Base-by-base conservation (phyloP, 176 grass and related monocot species). In the Eleusine coracana region DNA sequence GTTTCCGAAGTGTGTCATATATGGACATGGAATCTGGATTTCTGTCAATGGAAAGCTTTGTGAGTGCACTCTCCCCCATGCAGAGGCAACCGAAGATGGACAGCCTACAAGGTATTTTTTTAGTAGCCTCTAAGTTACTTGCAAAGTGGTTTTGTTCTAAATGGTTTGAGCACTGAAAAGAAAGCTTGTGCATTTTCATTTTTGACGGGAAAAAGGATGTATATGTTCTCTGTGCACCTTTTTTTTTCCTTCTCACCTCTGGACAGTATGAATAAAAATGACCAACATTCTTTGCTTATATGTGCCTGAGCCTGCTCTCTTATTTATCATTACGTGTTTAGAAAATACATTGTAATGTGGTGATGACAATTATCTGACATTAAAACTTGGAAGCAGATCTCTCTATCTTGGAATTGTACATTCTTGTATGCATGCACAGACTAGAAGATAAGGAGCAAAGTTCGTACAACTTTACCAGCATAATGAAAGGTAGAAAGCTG, bases 361-460 rank as follows among this genome's bases (percentile, higher is more conserved):
- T 18, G 38, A 84, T 59, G 69, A 58, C 55, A 75, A 63, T 70
- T 70, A 65, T 65, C 61, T 15, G 5, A 12, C 66, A 54, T 28
- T 55, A 81, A 88, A 75, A 84, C 79, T 20, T 86, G 54, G 69
- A 76, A 69, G 23, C 92, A 98, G 96, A 89, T 66, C 70, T 88
- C 52, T 98, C 96, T 25, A 93, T 98, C 80, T 80, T 98, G 87
- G 95, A 98, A 75, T 80, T 98, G 11, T 95, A 98, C 77, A 84
- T 98, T 79, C 88, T 98, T 65, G 92, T 98, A 37, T 98, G 95
- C 88, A 98, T 98, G 95, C 84, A 90, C 73, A 93, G 95, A 80
- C 77, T 98, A 72, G 90, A 98, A 80, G 78, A 73, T 78, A 98
- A 98, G 84, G 95, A 98, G 85, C 88, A 93, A 71, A 91, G 72